Conservation (phyloP, 768 basidiomycete genomes). For the Russula brevipes region DNA sequence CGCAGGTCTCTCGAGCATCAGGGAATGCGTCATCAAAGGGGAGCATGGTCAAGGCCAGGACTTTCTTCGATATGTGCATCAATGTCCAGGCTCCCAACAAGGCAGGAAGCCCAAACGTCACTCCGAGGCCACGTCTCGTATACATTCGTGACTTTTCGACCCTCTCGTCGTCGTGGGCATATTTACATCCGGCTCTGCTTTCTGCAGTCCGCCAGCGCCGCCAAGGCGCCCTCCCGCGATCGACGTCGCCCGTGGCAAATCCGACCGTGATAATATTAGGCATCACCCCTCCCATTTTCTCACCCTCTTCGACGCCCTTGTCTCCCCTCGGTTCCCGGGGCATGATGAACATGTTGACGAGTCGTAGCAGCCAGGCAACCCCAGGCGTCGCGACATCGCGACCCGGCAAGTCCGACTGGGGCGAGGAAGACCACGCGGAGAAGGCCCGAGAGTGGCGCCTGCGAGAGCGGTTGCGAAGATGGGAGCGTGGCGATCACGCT, state of each 20-base stretch:
- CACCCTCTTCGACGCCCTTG: conserved; percentile 34
- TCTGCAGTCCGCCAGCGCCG: conserved; percentile 74
- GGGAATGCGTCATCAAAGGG: conserved; percentile 8
- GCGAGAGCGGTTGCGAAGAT: conserved; percentile 62
- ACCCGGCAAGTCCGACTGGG: conserved; percentile 48
- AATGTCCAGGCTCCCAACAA: conserved; percentile 44
- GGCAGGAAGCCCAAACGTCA: conserved; percentile 20
- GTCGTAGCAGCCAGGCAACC: conserved; percentile 36
- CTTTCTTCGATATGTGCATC: conserved; percentile 73
- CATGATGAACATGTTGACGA: conserved; percentile 45
- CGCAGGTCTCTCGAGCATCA: conserved; percentile 27
- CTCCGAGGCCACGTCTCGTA: conserved; percentile 60
- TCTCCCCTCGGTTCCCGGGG: conserved; percentile 32
- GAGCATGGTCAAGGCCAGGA: conserved; percentile 45
- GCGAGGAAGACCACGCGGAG: conserved; percentile 61
- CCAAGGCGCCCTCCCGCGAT: conserved; percentile 54
- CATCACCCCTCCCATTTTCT: conserved; percentile 71
- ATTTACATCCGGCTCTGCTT: conserved; percentile 79
- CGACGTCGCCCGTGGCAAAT: conserved; percentile 54
- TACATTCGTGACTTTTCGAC: conserved; percentile 81
- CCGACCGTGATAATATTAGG: conserved; percentile 86
- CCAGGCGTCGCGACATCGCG: conserved; percentile 34
- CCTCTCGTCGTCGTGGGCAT: conserved; percentile 61
- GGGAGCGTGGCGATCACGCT: conserved; percentile 60
- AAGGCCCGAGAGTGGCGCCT: conserved; percentile 68